A percentile compares a stretch with the other conserved stretches of the same genome.
phyloP scores from a whole-genome alignment of 1,139 yeast genomes.

The Taphrina pruni region DNA sequence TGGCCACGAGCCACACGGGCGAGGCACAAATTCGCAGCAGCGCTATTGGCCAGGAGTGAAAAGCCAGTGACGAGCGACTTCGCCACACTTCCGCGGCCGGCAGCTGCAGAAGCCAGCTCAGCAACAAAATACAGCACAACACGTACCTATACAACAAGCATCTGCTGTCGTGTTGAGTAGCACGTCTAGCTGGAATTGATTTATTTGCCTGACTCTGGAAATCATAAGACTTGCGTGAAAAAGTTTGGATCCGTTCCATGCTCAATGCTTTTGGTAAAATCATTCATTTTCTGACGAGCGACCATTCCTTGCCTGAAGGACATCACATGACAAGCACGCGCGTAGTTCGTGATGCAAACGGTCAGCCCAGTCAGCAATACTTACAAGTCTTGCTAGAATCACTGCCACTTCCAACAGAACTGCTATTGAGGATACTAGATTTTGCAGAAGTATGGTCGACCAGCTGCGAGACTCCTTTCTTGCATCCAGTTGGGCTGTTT shows the following conservation, averaged over 20 bases:
- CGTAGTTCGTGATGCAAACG: slow-evolving; percentile 5
- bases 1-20: too few relatives aligned
- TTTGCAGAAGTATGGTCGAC: slow-evolving; percentile 18
- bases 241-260: background rate
- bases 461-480: background rate
- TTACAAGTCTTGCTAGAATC: background rate
- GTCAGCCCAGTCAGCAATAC: slow-evolving; percentile 1
- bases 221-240: background rate
- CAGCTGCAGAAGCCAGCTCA: slow-evolving; percentile 2
- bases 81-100: background rate
- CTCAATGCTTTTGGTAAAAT: background rate
- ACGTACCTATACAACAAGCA: too few relatives aligned
- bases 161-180: too few relatives aligned
- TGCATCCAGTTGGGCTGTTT: background rate
- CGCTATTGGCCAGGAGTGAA: background rate
- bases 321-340: background rate
- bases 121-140: slow-evolving; percentile 1
- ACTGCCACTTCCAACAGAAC: slow-evolving; percentile 6
- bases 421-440: slow-evolving; percentile 8
- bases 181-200: too few relatives aligned
- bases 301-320: background rate
- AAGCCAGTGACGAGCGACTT: slow-evolving; percentile 1
- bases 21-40: too few relatives aligned
- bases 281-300: background rate
- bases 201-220: too few relatives aligned